Evolutionary conservation across 495 filamentous ascomycete genomes (phyloP), one percentile per base, ranked within the genome.

Genomic region (Xylaria telfairii): DNA sequence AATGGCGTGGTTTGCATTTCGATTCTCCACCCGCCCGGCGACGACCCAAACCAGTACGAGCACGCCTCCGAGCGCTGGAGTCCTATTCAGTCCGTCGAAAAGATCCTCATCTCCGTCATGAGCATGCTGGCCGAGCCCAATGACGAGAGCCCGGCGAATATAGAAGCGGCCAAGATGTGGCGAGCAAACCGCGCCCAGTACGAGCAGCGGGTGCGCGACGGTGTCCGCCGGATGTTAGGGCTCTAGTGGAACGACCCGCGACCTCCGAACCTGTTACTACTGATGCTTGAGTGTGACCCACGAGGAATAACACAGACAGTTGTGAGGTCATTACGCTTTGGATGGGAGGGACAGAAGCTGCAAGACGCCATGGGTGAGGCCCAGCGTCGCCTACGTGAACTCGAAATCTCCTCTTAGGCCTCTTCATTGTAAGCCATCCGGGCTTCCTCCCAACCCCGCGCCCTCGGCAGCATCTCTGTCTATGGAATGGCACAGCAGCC

Each of bases 121-220:
- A 97, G 93, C 77, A 98, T 99, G 96, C 86, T 99, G 67, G 94
- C 95, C 2, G 96, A 98, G 83, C 96, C 96, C 72, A 99, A 99
- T 80, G 96, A 98, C 78, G 96, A 99, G 88, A 95, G 92, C 77
- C 96, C 96, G 1, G 96, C 96, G 67, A 99, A 99, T 82, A 90
- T 98, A 68, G 96, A 99, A 85, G 96, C 96, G 30, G 96, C 96
- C 65, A 93, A 96, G 87, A 97, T 98, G 94, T 99, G 96, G 96
- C 88, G 96, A 67, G 96, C 98, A 73, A 82, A 90, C 73, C 88
- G 93, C 74, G 76, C 76, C 32, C 92, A 94, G 77, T 99, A 97
- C 83, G 95, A 98, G 87, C 84, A 87, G 81, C 91, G 88, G 81
- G 94, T 98, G 24, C 87, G 92, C 72, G 91, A 94, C 70, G 92